Percentiles rank a stretch among this genome's conserved stretches.
Conservation (phyloP, 345 rosid species). For the Dipteronia dyeriana region DNA sequence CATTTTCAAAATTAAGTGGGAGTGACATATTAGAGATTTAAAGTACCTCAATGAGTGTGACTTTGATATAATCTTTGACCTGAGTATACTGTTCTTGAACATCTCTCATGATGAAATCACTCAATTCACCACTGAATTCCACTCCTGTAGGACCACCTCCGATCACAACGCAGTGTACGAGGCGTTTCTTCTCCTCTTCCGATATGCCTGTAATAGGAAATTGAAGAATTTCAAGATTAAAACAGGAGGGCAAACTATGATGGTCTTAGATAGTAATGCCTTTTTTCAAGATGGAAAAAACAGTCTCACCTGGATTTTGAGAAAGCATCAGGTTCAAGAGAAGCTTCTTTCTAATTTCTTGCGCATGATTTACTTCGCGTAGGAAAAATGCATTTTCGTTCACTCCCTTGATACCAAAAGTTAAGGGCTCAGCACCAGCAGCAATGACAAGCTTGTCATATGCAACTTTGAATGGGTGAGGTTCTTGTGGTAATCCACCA, state of each 20-base stretch:
- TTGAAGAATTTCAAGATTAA: not conserved
- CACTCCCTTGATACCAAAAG: slow-evolving; percentile 90
- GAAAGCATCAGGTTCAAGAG: slow-evolving; percentile 93
- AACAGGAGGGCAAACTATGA: too few species aligned
- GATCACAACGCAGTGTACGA: slow-evolving; percentile 83
- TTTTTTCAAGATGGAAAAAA: not conserved
- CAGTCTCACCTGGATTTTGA: slow-evolving; percentile 68
- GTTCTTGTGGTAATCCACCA: slow-evolving; percentile 49
- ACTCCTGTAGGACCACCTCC: slow-evolving; percentile 99
- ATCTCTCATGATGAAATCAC: slow-evolving; percentile 93
- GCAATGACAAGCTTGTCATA: slow-evolving; percentile 90
- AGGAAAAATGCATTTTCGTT: slow-evolving; percentile 86
- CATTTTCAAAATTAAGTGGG: not conserved
- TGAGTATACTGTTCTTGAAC: slow-evolving; percentile 69
- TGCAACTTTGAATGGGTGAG: slow-evolving; percentile 80
- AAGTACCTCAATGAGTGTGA: slow-evolving; percentile 88
- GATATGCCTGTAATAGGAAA: slow-evolving; percentile 53
- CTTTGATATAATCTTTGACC: slow-evolving; percentile 75
- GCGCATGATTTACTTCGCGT: slow-evolving; percentile 92
- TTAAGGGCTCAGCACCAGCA: slow-evolving; percentile 88
- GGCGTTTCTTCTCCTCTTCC: slow-evolving; percentile 73
- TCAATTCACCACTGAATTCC: slow-evolving; percentile 91
- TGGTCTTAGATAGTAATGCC: too few species aligned
- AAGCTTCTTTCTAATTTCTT: slow-evolving; percentile 89
- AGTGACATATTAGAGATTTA: not conserved